Base-by-base conservation (phyloP, 805 yeast species). In the Ogataea haglerorum region DNA sequence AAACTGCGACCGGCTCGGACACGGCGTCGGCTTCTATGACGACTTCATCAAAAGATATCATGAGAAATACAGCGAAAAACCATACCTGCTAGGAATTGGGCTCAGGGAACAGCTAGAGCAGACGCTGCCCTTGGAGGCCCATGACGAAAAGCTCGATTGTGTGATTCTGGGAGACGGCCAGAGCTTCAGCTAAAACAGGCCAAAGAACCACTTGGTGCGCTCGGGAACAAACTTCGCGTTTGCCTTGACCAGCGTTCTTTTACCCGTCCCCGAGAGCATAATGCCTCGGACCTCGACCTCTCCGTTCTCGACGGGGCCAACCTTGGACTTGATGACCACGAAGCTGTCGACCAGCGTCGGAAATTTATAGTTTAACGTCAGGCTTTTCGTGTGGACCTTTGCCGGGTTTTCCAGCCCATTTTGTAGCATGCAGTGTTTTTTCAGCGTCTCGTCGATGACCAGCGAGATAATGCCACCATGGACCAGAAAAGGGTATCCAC, bases 11-110 rank as follows among this genome's bases (percentile, higher is more conserved):
- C 60, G 99, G 39, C 58, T 91, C 38, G 99, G 99, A 1, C 95
- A 88, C 58, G 99, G 99, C 1, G 91, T 82, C 5, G 99, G 97
- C 0, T 89, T 77, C 60, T 91, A 93, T 59, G 99, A 91, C 58
- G 87, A 82, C 52, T 85, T 70, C 52, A 71, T 85, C 30, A 64
- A 69, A 33, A 63, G 83, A 36, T 78, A 78, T 49, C 17, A 46
- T 6, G 59, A 70, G 54, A 28, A 18, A 5, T 56, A 62, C 64
- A 23, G 49, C 28, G 31, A 50, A 42, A 43, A 38, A 13, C 83
- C 84, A 0, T 58, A 56, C 25, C 51, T 79, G 24, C 54, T 86
- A 1, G 95, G 90, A 0, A 58, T 84, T 3, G 88, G 88, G 0
- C 63, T 85, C n/a, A 46, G 60, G 10, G 80, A 79, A 51, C 95